Evolutionary conservation across 495 filamentous ascomycete genomes (phyloP).

Genomic region (Neurospora sp.): DNA sequence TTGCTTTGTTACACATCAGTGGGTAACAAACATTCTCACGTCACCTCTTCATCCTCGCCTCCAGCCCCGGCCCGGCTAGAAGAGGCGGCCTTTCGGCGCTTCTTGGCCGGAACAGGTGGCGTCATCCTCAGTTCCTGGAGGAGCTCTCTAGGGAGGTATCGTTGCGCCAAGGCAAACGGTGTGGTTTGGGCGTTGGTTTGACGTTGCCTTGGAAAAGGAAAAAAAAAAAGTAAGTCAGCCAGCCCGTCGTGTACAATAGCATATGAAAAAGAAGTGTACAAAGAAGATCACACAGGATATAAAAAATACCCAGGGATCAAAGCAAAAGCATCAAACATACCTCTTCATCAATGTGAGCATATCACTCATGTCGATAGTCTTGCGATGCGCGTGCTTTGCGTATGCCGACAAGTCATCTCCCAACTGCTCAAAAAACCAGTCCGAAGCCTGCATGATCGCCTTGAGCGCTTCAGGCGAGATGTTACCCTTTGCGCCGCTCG

Average conservation of each 20-base stretch:
- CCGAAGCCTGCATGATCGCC: constrained; percentile 66
- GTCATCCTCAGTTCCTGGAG: constrained; percentile 72
- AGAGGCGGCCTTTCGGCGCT: constrained; percentile 3
- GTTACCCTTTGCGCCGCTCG: constrained; percentile 50
- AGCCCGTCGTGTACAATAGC: constrained; percentile 19
- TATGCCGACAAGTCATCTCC: constrained; percentile 70
- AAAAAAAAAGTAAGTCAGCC: constrained; percentile 9
- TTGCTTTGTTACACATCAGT: not conserved
- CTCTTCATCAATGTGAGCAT: constrained; percentile 72
- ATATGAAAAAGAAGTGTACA: constrained; percentile 17
- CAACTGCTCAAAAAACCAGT: constrained; percentile 83
- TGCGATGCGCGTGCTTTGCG: constrained; percentile 71
- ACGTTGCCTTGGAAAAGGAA: constrained; percentile 52
- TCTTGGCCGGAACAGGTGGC: constrained; percentile 31
- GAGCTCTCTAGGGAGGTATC: constrained; percentile 70
- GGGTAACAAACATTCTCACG: constrained; percentile 9
- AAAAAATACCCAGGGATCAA: constrained; percentile 16
- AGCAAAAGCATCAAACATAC: constrained; percentile 39
- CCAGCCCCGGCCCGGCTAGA: not conserved
- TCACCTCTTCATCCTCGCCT: constrained; percentile 14
- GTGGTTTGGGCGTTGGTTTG: constrained; percentile 62
- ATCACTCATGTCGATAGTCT: constrained; percentile 78
- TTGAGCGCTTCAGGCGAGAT: constrained; percentile 63
- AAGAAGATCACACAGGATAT: constrained; percentile 1
- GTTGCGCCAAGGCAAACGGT: constrained; percentile 72